Percentiles rank a stretch among this genome's conserved stretches.
These are phyloP conservation scores for Eugenia klotzschiana DNA, from an alignment of 441 rosid genomes.

Conservation along the genomic window DNA sequence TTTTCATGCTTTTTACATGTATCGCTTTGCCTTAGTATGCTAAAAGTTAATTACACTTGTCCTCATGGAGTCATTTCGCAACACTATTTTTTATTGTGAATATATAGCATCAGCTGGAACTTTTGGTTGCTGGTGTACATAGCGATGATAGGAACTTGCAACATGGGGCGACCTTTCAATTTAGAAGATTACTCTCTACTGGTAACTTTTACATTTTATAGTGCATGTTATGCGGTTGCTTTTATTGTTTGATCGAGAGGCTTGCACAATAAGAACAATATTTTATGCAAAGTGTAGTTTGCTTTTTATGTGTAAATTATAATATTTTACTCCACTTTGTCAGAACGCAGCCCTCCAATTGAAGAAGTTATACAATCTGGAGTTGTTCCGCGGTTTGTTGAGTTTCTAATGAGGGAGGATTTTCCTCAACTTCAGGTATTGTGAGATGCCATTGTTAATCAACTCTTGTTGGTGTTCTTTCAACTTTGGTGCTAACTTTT, in stretches of 20 bases:
- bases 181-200: constrained; percentile 66
- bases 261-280: neutral
- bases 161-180: constrained; percentile 67
- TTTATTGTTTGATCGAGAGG: neutral
- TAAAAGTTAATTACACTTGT: neutral
- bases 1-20: neutral
- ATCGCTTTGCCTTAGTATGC: neutral
- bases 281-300: neutral
- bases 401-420: constrained; percentile 66
- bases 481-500: neutral
- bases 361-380: constrained; percentile 73
- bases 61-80: neutral
- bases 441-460: neutral
- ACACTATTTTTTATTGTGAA: neutral
- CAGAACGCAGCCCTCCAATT: constrained; percentile 83
- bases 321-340: neutral
- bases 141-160: constrained; percentile 46
- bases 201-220: constrained; percentile 20
- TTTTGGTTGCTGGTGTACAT: constrained; percentile 67
- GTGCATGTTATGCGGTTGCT: neutral
- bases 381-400: constrained; percentile 78
- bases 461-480: neutral
- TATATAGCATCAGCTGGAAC: constrained; percentile 45
- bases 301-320: neutral
- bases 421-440: constrained; percentile 71